Evolutionary conservation across 1,284 basidiomycete species (phyloP).

Genomic region (Heterobasidion irregulare): DNA sequence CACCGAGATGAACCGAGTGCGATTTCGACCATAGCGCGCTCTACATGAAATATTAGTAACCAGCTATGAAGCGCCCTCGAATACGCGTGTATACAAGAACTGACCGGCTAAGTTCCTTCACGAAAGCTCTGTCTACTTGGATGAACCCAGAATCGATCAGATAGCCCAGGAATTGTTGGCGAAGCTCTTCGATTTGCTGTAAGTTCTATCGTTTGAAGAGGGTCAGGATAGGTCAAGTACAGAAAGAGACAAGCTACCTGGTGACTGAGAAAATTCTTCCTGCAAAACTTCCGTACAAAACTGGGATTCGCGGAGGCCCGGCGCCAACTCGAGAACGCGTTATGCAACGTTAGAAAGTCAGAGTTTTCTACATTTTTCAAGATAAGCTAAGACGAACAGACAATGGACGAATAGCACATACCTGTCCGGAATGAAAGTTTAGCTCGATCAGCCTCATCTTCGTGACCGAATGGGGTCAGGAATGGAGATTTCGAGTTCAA

Average conservation of each 20-base stretch:
- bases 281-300: slow-evolving; percentile 72
- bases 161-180: slow-evolving; percentile 89
- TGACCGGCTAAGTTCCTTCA: slow-evolving; percentile 69
- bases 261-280: slow-evolving; percentile 79
- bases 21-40: slow-evolving; percentile 67
- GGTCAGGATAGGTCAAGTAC: neutral
- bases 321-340: slow-evolving; percentile 87
- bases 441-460: slow-evolving; percentile 81
- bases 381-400: neutral
- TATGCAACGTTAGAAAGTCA: slow-evolving; percentile 94
- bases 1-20: slow-evolving; percentile 69
- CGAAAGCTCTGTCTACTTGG: slow-evolving; percentile 54
- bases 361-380: slow-evolving; percentile 70
- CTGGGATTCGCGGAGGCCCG: slow-evolving; percentile 61
- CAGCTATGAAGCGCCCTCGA: neutral
- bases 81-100: neutral
- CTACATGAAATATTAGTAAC: slow-evolving; percentile 27
- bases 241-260: slow-evolving; percentile 40
- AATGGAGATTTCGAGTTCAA: slow-evolving; percentile 94
- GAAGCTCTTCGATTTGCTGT: slow-evolving; percentile 93
- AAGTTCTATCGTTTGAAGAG: slow-evolving; percentile 55
- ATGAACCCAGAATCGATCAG: slow-evolving; percentile 88
- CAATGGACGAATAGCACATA: slow-evolving; percentile 23
- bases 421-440: slow-evolving; percentile 77
- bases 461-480: slow-evolving; percentile 81